phyloP scores from a whole-genome alignment of 176 grass and related monocot species.

The Hyparrhenia diplandra region DNA sequence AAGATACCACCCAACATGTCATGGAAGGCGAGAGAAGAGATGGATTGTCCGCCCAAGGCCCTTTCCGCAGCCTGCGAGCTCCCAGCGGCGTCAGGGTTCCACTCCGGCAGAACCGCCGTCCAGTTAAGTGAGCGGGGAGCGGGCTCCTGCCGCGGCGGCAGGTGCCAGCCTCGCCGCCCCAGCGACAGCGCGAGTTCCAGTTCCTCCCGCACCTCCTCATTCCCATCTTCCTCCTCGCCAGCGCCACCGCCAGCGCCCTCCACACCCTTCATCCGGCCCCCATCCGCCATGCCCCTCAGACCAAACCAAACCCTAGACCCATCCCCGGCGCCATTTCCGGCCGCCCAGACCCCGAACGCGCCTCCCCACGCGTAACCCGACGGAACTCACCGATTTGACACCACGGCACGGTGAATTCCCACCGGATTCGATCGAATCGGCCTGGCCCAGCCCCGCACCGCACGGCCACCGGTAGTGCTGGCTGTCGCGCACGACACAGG shows the following conservation, averaged over 20 bases:
- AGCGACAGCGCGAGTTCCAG: conserved; percentile 53
- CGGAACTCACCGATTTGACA: background rate
- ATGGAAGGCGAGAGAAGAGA: background rate
- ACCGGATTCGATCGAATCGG: conserved; percentile 19
- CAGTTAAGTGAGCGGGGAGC: background rate
- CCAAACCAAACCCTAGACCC: conserved; percentile 44
- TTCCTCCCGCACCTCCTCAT: conserved; percentile 29
- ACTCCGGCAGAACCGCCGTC: conserved; percentile 13
- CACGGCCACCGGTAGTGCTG: background rate
- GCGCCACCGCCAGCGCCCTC: conserved; percentile 31
- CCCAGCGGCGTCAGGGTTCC: conserved; percentile 32
- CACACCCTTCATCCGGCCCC: conserved; percentile 62
- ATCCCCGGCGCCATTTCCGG: conserved; percentile 6
- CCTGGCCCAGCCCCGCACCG: background rate
- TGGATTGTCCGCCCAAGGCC: background rate
- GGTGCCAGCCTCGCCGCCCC: conserved; percentile 38
- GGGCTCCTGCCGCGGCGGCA: background rate
- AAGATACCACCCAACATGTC: conserved; percentile 13
- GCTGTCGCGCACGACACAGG: conserved; percentile 2
- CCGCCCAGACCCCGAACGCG: background rate
- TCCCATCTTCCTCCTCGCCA: conserved; percentile 34
- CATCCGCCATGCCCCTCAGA: conserved; percentile 58
- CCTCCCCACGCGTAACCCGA: background rate
- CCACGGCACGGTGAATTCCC: background rate
- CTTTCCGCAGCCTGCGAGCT: conserved; percentile 25